Base-by-base conservation (phyloP, 2,329 filamentous ascomycete genomes). In the Fusarium sp. region DNA sequence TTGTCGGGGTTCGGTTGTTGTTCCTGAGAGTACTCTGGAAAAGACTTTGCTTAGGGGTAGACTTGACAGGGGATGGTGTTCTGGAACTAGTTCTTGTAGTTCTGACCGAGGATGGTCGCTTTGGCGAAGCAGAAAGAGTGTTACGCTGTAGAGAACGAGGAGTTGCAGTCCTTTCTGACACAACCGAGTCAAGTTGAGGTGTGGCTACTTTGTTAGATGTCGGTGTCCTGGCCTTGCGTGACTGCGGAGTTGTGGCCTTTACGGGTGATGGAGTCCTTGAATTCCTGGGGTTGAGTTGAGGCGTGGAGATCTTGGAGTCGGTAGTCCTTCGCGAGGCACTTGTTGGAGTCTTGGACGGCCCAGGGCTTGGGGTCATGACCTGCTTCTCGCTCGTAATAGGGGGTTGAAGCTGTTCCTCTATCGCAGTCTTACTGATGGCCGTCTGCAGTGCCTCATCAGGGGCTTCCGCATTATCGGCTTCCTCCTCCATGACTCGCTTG, bases 1-100 rank as follows among this genome's bases (percentile, higher is more conserved):
- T 83, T 19, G 83, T 86, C 15, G 91, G 90, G 1, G 88, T 90
- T 19, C 84, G 83, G 33, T 82, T 75, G 4, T 88, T 88, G 7
- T 85, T 88, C 20, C 76, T 77, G 5, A 79, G 77, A 72, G 87
- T 82, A 40, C 84, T 81, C 25, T 84, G 84, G 70, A 90, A 91
- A 3, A 90, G 73, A 71, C 45, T 76, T 33, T 75, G 22, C 74
- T 67, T 65, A 72, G 77, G 52, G n/a, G 62, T 44, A 41, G 65
- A 60, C 44, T 71, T 75, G 14, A 65, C 66, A 19, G 68, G 62
- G 5, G 73, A 75, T 15, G 73, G 71, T 4, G 72, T 75, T 44
- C 70, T 63, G 2, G 71, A 66, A 33, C 57, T 66, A 8, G 53
- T 54, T 50, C 68, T 70, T 3, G 65, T 50, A 7, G 48, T 23